Conservation (phyloP, 2,329 filamentous ascomycete species). For the Colletotrichum musae region DNA sequence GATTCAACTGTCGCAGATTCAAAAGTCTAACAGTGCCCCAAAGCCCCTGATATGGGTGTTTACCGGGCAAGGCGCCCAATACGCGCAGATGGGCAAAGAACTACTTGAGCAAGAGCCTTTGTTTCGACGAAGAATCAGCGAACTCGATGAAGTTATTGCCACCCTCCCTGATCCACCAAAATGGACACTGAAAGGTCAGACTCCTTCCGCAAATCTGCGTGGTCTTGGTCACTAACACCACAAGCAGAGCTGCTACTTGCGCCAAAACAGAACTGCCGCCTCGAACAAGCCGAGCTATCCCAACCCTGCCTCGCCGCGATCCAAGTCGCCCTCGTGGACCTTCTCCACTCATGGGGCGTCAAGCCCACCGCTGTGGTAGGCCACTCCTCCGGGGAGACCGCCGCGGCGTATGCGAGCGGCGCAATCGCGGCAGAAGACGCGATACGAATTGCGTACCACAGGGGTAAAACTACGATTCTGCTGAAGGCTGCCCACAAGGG, state of each 20-base stretch:
- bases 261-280: constrained; percentile 12
- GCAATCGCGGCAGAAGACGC: constrained; percentile 48
- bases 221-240: constrained; percentile 23
- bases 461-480: constrained; percentile 48
- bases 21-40: constrained; percentile 11
- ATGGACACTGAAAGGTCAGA: constrained; percentile 40
- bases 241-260: constrained; percentile 28
- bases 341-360: constrained; percentile 50
- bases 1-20: constrained; percentile 38
- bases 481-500: constrained; percentile 50
- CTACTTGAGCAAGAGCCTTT: constrained; percentile 26
- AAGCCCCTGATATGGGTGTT: constrained; percentile 38
- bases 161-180: neutral
- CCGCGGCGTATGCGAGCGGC: constrained; percentile 54
- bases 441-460: constrained; percentile 52
- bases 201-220: neutral
- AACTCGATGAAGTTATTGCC: constrained; percentile 37
- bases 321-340: constrained; percentile 62
- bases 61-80: constrained; percentile 43
- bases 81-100: constrained; percentile 41
- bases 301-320: constrained; percentile 62
- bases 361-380: constrained; percentile 51
- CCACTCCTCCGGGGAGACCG: constrained; percentile 59
- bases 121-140: constrained; percentile 32
- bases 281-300: constrained; percentile 55